Conservation (phyloP, 768 basidiomycete genomes). For the Serendipita vermifera region DNA sequence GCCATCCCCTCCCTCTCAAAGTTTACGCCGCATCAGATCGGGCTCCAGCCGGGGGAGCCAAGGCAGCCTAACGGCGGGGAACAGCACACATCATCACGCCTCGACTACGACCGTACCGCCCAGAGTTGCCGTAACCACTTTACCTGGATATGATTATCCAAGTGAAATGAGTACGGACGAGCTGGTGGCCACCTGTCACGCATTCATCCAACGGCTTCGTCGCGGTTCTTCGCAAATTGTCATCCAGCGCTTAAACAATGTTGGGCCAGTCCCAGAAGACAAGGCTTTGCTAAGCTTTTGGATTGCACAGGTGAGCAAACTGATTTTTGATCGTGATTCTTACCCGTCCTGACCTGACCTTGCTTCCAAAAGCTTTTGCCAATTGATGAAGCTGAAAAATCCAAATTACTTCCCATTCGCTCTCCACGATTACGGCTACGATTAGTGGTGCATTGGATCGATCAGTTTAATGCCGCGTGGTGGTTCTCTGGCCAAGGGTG, state of each 20-base stretch:
- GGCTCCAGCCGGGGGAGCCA: neutral
- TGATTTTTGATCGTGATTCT: conserved; percentile 2
- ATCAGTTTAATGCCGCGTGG: conserved; percentile 39
- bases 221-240: conserved; percentile 85
- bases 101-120: conserved; percentile 5
- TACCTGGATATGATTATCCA: conserved; percentile 9
- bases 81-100: too few relatives aligned
- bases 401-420: conserved; percentile 72
- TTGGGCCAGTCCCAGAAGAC: conserved; percentile 65
- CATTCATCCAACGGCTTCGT: conserved; percentile 47
- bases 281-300: conserved; percentile 69
- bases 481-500: neutral
- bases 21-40: neutral
- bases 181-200: conserved; percentile 43
- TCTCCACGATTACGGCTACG: conserved; percentile 65
- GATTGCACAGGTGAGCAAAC: conserved; percentile 55
- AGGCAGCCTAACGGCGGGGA: neutral
- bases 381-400: conserved; percentile 81
- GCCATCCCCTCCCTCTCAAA: neutral
- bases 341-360: neutral
- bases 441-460: conserved; percentile 91
- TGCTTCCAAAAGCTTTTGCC: conserved; percentile 45
- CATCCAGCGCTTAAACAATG: conserved; percentile 67
- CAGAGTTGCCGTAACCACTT: neutral
- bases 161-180: conserved; percentile 35